Base-by-base conservation (phyloP, 306 rosid species). In the Cercis canadensis region DNA sequence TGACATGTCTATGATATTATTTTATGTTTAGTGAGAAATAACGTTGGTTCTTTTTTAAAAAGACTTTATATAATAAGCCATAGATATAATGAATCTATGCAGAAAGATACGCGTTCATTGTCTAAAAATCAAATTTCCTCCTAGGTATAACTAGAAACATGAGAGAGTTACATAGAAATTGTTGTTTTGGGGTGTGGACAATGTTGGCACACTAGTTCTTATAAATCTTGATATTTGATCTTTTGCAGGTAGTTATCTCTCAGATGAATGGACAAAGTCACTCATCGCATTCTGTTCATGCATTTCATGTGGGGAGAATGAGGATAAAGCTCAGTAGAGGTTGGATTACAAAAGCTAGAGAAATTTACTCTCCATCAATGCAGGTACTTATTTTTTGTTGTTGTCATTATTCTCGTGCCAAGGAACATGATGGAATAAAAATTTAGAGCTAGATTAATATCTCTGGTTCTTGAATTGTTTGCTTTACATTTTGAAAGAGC, bases 261-360 rank as follows among this genome's bases (percentile, higher is more conserved):
- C 88, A 89, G 76, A 83, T 87, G 95, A 94, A 90, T 69, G 98
- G 97, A 76, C 90, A 91, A 83, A 90, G 85, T 60, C 76, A 90
- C 80, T 67, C 96, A 14, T 94, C 98, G 11, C 83, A 82, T 75
- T 93, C 98, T n/a, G 87, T 75, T 82, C 98, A 94, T 78, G 84
- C 78, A 54, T 82, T 94, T 78, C 92, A 84, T 80, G 96, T 87
- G 74, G 98, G 98, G 49, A 94, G 92, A 86, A 83, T 84, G 94
- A 91, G 97, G 84, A 88, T 90, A 83, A 94, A 94, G 82, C 90
- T 94, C 29, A 82, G 86, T 51, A 82, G 98, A 82, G 98, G 98
- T 56, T 94, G 98, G 98, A 94, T 94, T 67, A 90, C 98, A 21
- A 94, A 94, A 81, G 86, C 98, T 54, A 87, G 98, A 76, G 98